Percentiles rank a stretch among this genome's conserved stretches.
Conservation (phyloP, 108 stramenopile genomes). For the Cyclotella baltica region DNA sequence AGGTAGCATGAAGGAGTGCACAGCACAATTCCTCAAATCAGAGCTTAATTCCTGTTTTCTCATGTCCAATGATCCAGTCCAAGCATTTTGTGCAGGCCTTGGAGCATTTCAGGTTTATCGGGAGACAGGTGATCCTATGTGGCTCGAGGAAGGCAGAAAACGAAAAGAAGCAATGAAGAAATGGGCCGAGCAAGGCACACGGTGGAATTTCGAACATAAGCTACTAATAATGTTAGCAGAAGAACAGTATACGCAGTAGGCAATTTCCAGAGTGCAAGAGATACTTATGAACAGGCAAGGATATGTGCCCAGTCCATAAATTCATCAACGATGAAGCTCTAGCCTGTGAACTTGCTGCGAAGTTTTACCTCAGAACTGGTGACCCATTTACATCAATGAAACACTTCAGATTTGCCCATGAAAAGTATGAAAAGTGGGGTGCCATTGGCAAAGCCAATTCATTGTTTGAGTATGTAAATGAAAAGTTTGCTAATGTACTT, state of each 20-base stretch:
- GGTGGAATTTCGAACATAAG: slow-evolving; percentile 14
- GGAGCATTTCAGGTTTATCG: slow-evolving; percentile 15
- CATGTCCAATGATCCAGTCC: background rate
- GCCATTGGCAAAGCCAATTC: background rate
- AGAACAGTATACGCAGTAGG: background rate
- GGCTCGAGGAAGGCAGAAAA: slow-evolving; percentile 1
- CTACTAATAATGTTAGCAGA: slow-evolving; percentile 8
- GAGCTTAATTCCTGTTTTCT: background rate
- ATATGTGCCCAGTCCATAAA: background rate
- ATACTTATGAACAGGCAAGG: slow-evolving; percentile 3
- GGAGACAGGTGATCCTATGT: background rate
- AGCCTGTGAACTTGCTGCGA: slow-evolving; percentile 4
- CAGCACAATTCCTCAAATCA: background rate
- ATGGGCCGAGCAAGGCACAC: background rate
- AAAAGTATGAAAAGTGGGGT: slow-evolving; percentile 8
- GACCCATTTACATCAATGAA: background rate
- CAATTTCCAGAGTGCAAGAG: background rate
- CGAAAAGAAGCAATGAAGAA: background rate
- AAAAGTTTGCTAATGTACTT: too few relatives aligned
- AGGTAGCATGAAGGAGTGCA: background rate
- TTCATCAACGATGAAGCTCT: slow-evolving; percentile 22
- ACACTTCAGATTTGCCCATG: background rate
- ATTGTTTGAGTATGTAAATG: too few relatives aligned
- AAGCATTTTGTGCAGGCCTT: background rate
- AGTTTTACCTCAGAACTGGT: background rate